Percentiles rank a stretch among this genome's conserved stretches.
phyloP scores from a whole-genome alignment of 108 stramenopile species.

The Nitzschia sp. region DNA sequence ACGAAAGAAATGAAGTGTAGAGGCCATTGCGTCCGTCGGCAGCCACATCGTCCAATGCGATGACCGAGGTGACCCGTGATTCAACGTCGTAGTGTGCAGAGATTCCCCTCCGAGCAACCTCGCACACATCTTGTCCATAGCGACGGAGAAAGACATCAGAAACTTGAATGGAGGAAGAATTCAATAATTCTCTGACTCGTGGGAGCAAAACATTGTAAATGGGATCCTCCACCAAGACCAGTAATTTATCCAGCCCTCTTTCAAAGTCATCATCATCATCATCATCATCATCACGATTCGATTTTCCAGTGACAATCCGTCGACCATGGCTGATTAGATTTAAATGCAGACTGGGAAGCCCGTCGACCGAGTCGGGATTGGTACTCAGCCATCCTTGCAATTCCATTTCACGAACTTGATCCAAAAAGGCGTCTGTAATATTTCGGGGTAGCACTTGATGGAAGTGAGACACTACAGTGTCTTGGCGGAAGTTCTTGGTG shows the following conservation, averaged over 20 bases:
- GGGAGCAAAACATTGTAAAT: conserved; percentile 61
- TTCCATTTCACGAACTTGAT: conserved; percentile 30
- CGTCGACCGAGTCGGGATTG: conserved; percentile 78
- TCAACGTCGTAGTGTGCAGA: conserved; percentile 75
- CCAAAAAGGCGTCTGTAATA: conserved; percentile 10
- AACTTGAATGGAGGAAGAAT: conserved; percentile 40
- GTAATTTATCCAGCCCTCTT: conserved; percentile 34
- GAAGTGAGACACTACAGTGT: conserved; percentile 13
- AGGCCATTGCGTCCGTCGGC: conserved; percentile 58
- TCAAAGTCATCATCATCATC: conserved; percentile 25
- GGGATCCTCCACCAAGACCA: conserved; percentile 42
- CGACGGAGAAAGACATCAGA: conserved; percentile 74
- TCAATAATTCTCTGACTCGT: conserved; percentile 1
- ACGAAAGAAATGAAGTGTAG: conserved; percentile 36
- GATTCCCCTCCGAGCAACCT: conserved; percentile 41
- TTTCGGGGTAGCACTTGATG: conserved; percentile 24
- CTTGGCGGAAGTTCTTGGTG: background rate
- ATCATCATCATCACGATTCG: no score
- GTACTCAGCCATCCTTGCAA: conserved; percentile 53
- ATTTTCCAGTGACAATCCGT: conserved; percentile 3
- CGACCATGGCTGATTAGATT: conserved; percentile 62
- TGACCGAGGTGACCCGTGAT: conserved; percentile 62
- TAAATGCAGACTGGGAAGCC: conserved; percentile 70
- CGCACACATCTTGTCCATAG: conserved; percentile 50
- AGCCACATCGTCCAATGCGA: conserved; percentile 70